These are phyloP conservation scores for Nymphaea thermarum DNA, from an alignment of 164 flowering plant genomes.

Conservation along the genomic window DNA sequence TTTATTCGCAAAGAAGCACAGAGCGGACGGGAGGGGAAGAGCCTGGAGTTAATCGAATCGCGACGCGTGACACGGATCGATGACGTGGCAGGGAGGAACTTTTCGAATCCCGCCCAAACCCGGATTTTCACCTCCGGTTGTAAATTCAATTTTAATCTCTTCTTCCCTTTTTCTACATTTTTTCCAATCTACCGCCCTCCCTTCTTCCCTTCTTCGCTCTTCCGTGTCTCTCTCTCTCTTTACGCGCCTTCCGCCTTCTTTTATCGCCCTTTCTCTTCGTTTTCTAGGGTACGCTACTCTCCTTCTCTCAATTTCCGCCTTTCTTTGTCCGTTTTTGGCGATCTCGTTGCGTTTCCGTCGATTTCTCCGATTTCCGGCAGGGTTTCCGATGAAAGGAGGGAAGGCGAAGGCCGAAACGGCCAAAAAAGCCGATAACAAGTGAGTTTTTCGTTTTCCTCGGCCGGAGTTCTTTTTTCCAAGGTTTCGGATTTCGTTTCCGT, in stretches of 20 bases:
- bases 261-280: constrained; percentile 2
- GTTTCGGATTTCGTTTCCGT: not conserved
- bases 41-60: too few species aligned
- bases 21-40: too few species aligned
- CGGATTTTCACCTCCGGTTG: not conserved
- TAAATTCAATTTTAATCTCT: constrained; percentile 13
- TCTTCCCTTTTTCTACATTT: not conserved
- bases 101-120: constrained; percentile 27
- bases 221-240: not conserved
- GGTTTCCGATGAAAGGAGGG: constrained; percentile 18
- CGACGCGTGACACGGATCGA: constrained; percentile 14
- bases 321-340: constrained; percentile 6
- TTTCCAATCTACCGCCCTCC: not conserved
- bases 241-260: not conserved
- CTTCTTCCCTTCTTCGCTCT: constrained; percentile 1
- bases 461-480: not conserved
- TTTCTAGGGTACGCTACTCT: constrained; percentile 1
- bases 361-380: constrained; percentile 1
- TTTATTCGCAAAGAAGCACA: too few species aligned
- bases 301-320: not conserved
- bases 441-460: constrained; percentile 7
- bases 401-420: constrained; percentile 18
- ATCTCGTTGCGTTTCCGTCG: constrained; percentile 3
- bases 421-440: constrained; percentile 22
- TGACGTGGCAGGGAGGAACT: constrained; percentile 17